Conservation (phyloP, 2,329 filamentous ascomycete genomes). For the Penicillium nordicum region DNA sequence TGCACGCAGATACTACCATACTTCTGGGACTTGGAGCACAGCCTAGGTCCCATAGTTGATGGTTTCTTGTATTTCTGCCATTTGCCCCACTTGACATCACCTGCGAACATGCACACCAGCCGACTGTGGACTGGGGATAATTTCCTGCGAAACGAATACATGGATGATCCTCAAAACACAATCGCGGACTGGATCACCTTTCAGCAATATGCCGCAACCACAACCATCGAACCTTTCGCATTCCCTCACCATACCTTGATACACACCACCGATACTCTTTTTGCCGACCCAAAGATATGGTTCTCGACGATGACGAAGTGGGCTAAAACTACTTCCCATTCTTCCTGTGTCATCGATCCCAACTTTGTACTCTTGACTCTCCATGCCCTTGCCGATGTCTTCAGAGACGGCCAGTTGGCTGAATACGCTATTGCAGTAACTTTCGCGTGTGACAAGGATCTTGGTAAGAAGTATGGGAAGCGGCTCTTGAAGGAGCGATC, state of each 20-base stretch:
- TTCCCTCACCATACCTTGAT: slow-evolving; percentile 40
- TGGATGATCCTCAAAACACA: slow-evolving; percentile 27
- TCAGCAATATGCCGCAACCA: slow-evolving; percentile 4
- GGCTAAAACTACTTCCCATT: slow-evolving; percentile 22
- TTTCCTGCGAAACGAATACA: slow-evolving; percentile 49
- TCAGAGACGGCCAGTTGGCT: slow-evolving; percentile 54
- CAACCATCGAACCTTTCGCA: slow-evolving; percentile 23
- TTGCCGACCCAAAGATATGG: slow-evolving; percentile 50
- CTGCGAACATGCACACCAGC: slow-evolving; percentile 23
- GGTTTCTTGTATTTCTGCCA: slow-evolving; percentile 68
- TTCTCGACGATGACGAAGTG: slow-evolving; percentile 39
- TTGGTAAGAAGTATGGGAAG: slow-evolving; percentile 69
- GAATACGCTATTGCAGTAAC: slow-evolving; percentile 70
- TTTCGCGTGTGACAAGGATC: slow-evolving; percentile 51
- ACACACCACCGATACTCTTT: slow-evolving; percentile 53
- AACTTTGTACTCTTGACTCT: slow-evolving; percentile 55
- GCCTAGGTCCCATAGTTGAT: slow-evolving; percentile 57
- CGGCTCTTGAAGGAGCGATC: slow-evolving; percentile 65
- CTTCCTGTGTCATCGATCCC: slow-evolving; percentile 38
- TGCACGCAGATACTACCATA: slow-evolving; percentile 59
- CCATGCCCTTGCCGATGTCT: slow-evolving; percentile 52
- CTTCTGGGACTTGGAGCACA: slow-evolving; percentile 22
- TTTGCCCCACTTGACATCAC: slow-evolving; percentile 54
- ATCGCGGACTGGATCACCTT: slow-evolving; percentile 28
- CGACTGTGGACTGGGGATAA: slow-evolving; percentile 50